These are phyloP conservation scores for Amaranthus hypochondriacus DNA, from an alignment of 148 eudicot genomes.

Conservation along the genomic window DNA sequence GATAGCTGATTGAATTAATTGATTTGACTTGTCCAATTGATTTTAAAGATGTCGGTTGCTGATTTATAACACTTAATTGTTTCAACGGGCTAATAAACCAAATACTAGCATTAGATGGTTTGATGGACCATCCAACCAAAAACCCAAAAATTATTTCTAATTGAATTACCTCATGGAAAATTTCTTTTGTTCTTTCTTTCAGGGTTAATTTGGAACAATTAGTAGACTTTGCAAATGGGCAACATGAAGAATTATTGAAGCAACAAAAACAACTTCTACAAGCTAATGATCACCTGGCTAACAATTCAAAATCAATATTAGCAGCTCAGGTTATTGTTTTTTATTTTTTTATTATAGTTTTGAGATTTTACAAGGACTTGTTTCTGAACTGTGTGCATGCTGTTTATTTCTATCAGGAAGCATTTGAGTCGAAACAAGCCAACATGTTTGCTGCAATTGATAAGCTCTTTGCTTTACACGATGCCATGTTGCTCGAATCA, in stretches of 20 bases:
- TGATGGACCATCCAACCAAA: no score
- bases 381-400: not conserved
- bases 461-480: slow-evolving; percentile 69
- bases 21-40: no score
- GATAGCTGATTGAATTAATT: no score
- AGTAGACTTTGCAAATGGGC: slow-evolving; percentile 55
- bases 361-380: not conserved
- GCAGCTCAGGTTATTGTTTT: slow-evolving; percentile 58
- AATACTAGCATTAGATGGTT: no score
- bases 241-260: slow-evolving; percentile 59
- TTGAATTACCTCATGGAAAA: not conserved
- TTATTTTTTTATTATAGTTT: not conserved
- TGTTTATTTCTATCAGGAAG: slow-evolving; percentile 44
- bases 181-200: not conserved
- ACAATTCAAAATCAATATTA: slow-evolving; percentile 58
- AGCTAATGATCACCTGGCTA: slow-evolving; percentile 59
- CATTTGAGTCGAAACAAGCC: slow-evolving; percentile 80
- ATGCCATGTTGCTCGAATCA: slow-evolving; percentile 68
- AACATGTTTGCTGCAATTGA: slow-evolving; percentile 71
- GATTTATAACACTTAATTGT: no score
- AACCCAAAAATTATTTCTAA: not conserved
- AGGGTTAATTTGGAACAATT: slow-evolving; percentile 50
- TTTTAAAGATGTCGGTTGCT: no score
- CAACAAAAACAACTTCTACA: slow-evolving; percentile 53
- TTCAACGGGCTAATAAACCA: no score